Evolutionary conservation across 2,329 filamentous ascomycete species (phyloP).

Genomic region (Orbilia brochopaga): DNA sequence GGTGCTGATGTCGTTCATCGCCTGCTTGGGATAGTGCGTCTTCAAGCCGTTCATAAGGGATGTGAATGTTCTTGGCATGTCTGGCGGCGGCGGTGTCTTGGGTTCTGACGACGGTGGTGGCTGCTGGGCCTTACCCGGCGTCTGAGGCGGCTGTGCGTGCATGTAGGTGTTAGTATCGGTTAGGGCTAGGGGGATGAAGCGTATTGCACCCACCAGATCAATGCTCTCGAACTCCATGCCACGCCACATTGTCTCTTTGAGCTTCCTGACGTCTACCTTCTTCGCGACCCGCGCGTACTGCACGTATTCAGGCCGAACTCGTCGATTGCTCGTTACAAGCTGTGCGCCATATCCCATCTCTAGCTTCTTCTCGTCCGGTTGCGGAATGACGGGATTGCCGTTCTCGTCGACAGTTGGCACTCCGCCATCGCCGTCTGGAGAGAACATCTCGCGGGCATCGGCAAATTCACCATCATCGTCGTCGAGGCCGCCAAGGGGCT

Average conservation of each 20-base stretch:
- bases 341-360: slow-evolving; percentile 66
- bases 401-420: slow-evolving; percentile 57
- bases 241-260: slow-evolving; percentile 75
- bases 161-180: background rate
- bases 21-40: slow-evolving; percentile 80
- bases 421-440: slow-evolving; percentile 66
- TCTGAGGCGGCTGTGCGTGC: slow-evolving; percentile 22
- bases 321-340: slow-evolving; percentile 67
- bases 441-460: slow-evolving; percentile 79
- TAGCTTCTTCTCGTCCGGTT: slow-evolving; percentile 34
- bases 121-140: slow-evolving; percentile 54
- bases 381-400: slow-evolving; percentile 43
- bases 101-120: slow-evolving; percentile 58
- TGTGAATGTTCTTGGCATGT: slow-evolving; percentile 71
- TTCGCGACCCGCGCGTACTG: slow-evolving; percentile 74
- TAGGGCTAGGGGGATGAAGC: background rate
- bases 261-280: slow-evolving; percentile 71
- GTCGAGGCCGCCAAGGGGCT: slow-evolving; percentile 71
- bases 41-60: slow-evolving; percentile 88
- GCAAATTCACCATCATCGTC: slow-evolving; percentile 77
- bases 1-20: slow-evolving; percentile 93
- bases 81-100: slow-evolving; percentile 54
- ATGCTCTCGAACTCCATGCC: slow-evolving; percentile 66
- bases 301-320: slow-evolving; percentile 71
- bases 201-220: slow-evolving; percentile 44